A percentile compares a stretch with the other conserved stretches of the same genome.
phyloP scores from a whole-genome alignment of 192 early-diverging fungal species.

The Podila clonocystis region DNA sequence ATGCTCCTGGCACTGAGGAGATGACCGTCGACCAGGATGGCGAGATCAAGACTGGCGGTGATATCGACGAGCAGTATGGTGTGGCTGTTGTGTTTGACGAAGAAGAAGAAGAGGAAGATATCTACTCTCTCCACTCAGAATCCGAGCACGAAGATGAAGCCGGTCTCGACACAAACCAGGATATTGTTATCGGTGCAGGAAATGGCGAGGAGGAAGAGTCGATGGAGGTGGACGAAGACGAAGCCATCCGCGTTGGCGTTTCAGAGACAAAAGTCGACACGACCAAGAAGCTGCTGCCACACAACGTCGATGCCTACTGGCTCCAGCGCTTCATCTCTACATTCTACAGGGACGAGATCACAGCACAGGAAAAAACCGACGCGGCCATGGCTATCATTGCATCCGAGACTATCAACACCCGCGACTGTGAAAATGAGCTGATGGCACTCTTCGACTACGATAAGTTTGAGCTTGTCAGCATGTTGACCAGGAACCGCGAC shows the following conservation, averaged over 20 bases:
- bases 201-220: conserved; percentile 58
- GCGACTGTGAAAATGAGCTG: conserved; percentile 96
- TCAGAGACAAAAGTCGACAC: conserved; percentile 48
- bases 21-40: conserved; percentile 68
- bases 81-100: conserved; percentile 98
- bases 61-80: conserved; percentile 87
- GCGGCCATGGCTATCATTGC: conserved; percentile 78
- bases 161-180: conserved; percentile 56
- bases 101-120: conserved; percentile 90
- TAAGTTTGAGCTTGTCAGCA: conserved; percentile 94
- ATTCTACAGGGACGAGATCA: conserved; percentile 86
- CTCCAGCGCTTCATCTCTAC: conserved; percentile 86
- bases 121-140: conserved; percentile 72
- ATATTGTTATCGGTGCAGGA: conserved; percentile 45
- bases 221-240: conserved; percentile 64
- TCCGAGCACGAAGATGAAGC: conserved; percentile 68
- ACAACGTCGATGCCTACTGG: conserved; percentile 98
- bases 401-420: conserved; percentile 66
- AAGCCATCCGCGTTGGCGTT: conserved; percentile 64
- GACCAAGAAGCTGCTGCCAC: conserved; percentile 63
- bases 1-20: conserved; percentile 60
- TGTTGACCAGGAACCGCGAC: conserved; percentile 88
- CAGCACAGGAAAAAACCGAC: conserved; percentile 89
- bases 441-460: conserved; percentile 97
- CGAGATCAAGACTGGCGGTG: conserved; percentile 58